Conservation (phyloP, 176 grass and related monocot species). For the Eremochloa ophiuroides region DNA sequence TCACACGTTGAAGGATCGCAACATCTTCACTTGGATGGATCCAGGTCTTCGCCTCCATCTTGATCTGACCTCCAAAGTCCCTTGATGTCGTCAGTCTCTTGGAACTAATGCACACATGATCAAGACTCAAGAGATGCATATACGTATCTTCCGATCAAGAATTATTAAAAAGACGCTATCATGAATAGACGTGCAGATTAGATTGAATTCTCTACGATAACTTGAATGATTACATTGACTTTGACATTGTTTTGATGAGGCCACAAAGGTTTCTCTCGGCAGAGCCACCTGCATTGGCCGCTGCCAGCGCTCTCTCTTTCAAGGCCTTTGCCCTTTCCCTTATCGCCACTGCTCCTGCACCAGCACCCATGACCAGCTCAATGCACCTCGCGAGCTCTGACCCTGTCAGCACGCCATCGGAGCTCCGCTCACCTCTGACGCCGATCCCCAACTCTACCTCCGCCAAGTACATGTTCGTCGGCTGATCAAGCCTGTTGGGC, state of each 20-base stretch:
- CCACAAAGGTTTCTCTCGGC: slow-evolving; percentile 14
- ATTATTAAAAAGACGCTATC: background rate
- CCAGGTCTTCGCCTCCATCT: no score
- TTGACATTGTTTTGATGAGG: background rate
- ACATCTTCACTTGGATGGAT: no score
- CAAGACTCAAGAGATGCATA: no score
- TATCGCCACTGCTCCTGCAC: background rate
- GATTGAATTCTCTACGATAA: slow-evolving; percentile 13
- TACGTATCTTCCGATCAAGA: no score
- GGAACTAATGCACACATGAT: no score
- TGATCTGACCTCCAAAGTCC: no score
- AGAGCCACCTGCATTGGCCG: background rate
- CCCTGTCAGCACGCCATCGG: slow-evolving; percentile 16
- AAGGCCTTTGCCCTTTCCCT: slow-evolving; percentile 1
- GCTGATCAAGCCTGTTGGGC: slow-evolving; percentile 35
- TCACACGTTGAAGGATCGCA: no score
- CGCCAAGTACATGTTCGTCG: slow-evolving; percentile 19
- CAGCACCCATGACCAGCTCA: slow-evolving; percentile 36
- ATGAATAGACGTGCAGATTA: background rate
- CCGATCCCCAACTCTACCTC: slow-evolving; percentile 35
- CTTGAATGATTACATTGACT: no score
- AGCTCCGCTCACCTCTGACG: background rate
- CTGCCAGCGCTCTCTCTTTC: slow-evolving; percentile 10
- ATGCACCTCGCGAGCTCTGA: slow-evolving; percentile 55
- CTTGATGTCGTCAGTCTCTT: no score